Conservation (phyloP, 2,329 filamentous ascomycete species). For the Microdochium bolleyi region DNA sequence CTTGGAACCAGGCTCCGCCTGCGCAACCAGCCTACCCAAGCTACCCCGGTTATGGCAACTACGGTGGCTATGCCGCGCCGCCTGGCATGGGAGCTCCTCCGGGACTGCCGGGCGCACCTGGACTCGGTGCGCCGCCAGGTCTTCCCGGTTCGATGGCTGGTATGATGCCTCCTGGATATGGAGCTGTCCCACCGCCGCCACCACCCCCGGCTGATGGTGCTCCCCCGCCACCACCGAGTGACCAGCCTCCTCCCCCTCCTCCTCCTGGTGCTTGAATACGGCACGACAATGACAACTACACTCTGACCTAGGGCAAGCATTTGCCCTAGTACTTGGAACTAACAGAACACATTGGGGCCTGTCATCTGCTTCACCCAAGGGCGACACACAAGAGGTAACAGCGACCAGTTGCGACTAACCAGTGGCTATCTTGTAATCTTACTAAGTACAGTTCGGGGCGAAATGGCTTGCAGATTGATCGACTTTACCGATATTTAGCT, state of each 20-base stretch:
- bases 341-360: neutral
- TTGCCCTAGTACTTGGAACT: neutral
- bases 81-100: slow-evolving; percentile 40
- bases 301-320: neutral
- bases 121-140: slow-evolving; percentile 45
- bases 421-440: neutral
- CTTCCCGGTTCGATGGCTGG: slow-evolving; percentile 51
- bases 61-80: slow-evolving; percentile 43
- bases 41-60: slow-evolving; percentile 44
- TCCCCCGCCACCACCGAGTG: slow-evolving; percentile 51
- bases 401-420: neutral
- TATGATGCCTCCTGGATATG: slow-evolving; percentile 56
- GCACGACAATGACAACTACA: neutral
- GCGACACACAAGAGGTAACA: neutral
- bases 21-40: slow-evolving; percentile 42
- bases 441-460: neutral
- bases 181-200: slow-evolving; percentile 37
- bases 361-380: neutral
- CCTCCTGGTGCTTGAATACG: slow-evolving; percentile 39
- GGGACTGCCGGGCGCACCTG: slow-evolving; percentile 35
- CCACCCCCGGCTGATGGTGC: slow-evolving; percentile 55
- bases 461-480: too few relatives aligned
- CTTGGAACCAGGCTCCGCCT: slow-evolving; percentile 53
- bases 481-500: too few relatives aligned
- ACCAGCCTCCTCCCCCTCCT: slow-evolving; percentile 55